Evolutionary conservation across 257 asterid genomes (phyloP).

Genomic region (Dorcoceras hygrometricum): DNA sequence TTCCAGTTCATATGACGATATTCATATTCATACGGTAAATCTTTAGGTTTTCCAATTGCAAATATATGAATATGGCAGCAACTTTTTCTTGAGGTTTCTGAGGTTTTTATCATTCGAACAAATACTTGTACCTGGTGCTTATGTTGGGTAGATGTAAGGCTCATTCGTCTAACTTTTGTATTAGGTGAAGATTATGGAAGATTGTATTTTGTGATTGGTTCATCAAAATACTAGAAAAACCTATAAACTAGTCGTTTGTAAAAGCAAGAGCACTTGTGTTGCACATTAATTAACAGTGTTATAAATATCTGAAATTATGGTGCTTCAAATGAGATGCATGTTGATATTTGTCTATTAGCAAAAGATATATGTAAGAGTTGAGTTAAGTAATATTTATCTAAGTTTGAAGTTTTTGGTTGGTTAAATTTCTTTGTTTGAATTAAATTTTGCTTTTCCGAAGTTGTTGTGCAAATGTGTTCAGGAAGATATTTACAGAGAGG

Average conservation of each 20-base stretch:
- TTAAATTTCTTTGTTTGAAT: too few species aligned
- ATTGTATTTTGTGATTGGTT: conserved; percentile 51
- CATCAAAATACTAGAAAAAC: conserved; percentile 40
- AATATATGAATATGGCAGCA: background rate
- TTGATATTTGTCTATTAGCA: too few species aligned
- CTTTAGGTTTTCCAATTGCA: conserved; percentile 9
- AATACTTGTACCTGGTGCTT: background rate
- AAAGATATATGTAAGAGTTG: background rate
- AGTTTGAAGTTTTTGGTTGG: too few species aligned
- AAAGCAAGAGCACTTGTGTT: background rate
- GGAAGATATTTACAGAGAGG: too few species aligned
- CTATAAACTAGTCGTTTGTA: conserved; percentile 26
- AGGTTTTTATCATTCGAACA: background rate
- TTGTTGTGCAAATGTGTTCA: too few species aligned
- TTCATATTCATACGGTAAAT: conserved; percentile 51
- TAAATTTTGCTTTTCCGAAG: too few species aligned
- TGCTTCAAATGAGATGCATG: background rate
- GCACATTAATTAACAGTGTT: background rate
- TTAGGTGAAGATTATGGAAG: conserved; percentile 55
- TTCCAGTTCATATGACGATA: conserved; percentile 42
- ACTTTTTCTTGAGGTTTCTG: background rate
- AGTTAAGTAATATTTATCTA: too few species aligned
- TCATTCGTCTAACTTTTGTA: conserved; percentile 23
- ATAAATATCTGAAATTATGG: too few species aligned
- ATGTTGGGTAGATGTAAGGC: background rate